These are phyloP conservation scores for Camellia oleifera DNA, from an alignment of 179 eudicot genomes.

Conservation along the genomic window DNA sequence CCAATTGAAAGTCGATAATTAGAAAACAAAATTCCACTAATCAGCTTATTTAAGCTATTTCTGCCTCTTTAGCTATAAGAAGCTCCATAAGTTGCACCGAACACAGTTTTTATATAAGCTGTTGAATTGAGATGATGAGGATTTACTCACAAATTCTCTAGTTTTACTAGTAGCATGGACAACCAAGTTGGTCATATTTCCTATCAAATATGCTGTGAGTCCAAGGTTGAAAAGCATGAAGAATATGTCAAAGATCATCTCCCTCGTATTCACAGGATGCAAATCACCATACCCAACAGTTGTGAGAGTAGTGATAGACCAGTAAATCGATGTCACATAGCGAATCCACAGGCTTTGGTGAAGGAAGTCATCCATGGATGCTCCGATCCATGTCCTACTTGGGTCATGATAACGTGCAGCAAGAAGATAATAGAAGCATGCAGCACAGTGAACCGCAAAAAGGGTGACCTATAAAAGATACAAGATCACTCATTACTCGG, in stretches of 20 bases:
- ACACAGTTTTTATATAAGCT: not conserved
- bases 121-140: no score
- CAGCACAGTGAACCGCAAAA: slow-evolving; percentile 82
- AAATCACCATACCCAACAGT: slow-evolving; percentile 92
- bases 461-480: slow-evolving; percentile 58
- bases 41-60: no score
- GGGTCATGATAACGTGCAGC: slow-evolving; percentile 65
- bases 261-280: slow-evolving; percentile 70
- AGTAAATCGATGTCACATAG: slow-evolving; percentile 74
- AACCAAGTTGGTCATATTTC: slow-evolving; percentile 96
- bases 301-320: slow-evolving; percentile 90
- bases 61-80: no score
- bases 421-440: slow-evolving; percentile 71
- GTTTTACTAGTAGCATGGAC: slow-evolving; percentile 87
- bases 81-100: no score
- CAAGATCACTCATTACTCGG: not conserved
- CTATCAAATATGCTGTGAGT: slow-evolving; percentile 76
- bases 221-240: slow-evolving; percentile 95
- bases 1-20: no score
- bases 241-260: slow-evolving; percentile 77
- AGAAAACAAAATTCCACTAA: no score
- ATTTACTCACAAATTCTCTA: slow-evolving; percentile 66
- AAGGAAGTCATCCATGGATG: slow-evolving; percentile 43
- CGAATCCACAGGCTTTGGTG: slow-evolving; percentile 58
- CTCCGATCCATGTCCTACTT: slow-evolving; percentile 73